Conservation (phyloP, 176 grass and related monocot species). For the Leersia perrieri region DNA sequence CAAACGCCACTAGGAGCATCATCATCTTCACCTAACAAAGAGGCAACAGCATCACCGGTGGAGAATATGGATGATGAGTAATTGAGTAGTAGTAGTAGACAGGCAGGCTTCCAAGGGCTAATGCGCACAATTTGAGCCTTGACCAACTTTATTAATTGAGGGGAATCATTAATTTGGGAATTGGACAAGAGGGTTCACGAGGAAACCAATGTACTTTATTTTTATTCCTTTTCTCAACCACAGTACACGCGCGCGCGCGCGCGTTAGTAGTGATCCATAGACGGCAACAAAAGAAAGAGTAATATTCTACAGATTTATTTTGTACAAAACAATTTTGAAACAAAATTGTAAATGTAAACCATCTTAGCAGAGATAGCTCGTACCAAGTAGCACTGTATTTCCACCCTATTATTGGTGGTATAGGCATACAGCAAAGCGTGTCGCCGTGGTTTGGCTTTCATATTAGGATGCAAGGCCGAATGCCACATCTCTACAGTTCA, state of each 20-base stretch:
- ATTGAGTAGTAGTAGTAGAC: not conserved
- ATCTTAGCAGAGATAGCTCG: too few species aligned
- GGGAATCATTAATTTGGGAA: not conserved
- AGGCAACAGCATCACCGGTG: not conserved
- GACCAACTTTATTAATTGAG: not conserved
- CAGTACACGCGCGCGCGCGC: too few species aligned
- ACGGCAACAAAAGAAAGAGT: not conserved
- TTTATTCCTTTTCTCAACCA: not conserved
- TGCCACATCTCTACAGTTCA: too few species aligned
- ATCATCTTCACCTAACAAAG: constrained; percentile 28
- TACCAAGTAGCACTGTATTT: too few species aligned
- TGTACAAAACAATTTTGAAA: too few species aligned
- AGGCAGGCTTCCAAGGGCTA: not conserved
- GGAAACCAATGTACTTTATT: not conserved
- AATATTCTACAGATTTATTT: not conserved
- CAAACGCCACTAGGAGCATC: constrained; percentile 26
- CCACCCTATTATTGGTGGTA: too few species aligned
- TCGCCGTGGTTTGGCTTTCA: too few species aligned
- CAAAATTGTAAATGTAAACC: too few species aligned
- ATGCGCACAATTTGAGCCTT: not conserved
- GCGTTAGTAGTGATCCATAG: not conserved
- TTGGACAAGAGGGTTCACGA: not conserved
- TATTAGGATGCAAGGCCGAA: too few species aligned
- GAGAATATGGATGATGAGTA: not conserved
- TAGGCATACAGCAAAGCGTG: too few species aligned